Conservation (phyloP, 495 filamentous ascomycete genomes). For the Massariosphaeria phaeospora region DNA sequence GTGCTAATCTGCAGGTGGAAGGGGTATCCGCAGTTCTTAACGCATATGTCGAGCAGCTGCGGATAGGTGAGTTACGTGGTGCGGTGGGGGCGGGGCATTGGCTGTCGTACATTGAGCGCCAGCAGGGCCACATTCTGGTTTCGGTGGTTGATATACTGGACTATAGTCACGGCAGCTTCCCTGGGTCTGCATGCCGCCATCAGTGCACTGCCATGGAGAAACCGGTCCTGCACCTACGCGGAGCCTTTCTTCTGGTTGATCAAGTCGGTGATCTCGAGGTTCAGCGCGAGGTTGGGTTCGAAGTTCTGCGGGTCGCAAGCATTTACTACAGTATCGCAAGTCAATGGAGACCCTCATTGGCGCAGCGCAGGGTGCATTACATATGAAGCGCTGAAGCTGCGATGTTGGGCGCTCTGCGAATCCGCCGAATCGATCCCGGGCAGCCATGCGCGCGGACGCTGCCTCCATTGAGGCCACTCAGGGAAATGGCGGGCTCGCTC, state of each 20-base stretch:
- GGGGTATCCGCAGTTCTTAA: conserved; percentile 99
- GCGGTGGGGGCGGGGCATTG: neutral
- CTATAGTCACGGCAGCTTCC: conserved; percentile 91
- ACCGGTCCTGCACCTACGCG: conserved; percentile 59
- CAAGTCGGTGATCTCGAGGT: conserved; percentile 92
- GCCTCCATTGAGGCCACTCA: conserved; percentile 63
- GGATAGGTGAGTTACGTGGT: conserved; percentile 26
- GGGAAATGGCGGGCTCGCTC: neutral
- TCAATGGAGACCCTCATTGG: conserved; percentile 4
- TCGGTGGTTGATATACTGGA: conserved; percentile 90
- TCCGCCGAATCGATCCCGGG: conserved; percentile 88
- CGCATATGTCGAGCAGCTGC: conserved; percentile 91
- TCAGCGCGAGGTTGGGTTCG: conserved; percentile 93
- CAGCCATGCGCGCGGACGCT: conserved; percentile 87
- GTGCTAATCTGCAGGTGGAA: conserved; percentile 98
- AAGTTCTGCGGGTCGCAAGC: conserved; percentile 95
- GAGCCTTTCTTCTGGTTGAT: conserved; percentile 98
- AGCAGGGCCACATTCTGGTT: conserved; percentile 92
- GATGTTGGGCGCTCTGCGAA: conserved; percentile 73
- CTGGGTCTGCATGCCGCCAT: conserved; percentile 57
- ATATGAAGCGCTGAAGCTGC: conserved; percentile 89
- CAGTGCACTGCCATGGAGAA: neutral
- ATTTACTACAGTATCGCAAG: conserved; percentile 53
- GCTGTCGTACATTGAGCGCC: conserved; percentile 53
- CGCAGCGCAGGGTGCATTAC: conserved; percentile 42